Percentiles rank a stretch among this genome's conserved stretches.
Conservation (phyloP, 805 yeast genomes). For the Naumovozyma baii region DNA sequence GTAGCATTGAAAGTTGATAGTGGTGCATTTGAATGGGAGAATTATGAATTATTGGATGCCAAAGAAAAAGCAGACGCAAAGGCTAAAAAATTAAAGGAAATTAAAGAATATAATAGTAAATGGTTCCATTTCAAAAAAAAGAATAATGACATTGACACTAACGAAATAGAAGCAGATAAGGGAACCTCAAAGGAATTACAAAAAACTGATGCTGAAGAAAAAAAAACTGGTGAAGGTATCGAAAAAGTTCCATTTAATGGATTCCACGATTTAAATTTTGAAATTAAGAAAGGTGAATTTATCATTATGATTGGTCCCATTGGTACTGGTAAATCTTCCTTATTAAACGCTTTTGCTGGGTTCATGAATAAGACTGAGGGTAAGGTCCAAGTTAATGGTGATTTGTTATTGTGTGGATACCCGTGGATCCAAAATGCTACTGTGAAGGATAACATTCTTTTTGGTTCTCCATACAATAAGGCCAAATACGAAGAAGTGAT, state of each 20-base stretch:
- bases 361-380: constrained; percentile 54
- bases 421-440: constrained; percentile 85
- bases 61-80: constrained; percentile 24
- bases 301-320: constrained; percentile 53
- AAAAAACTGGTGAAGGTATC: background rate
- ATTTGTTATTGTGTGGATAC: constrained; percentile 45
- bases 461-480: constrained; percentile 49
- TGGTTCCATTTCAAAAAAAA: background rate
- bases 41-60: constrained; percentile 30
- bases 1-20: constrained; percentile 41
- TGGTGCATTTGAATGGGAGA: constrained; percentile 64
- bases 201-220: background rate
- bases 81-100: constrained; percentile 10
- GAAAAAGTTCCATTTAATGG: constrained; percentile 28
- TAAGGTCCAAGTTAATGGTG: constrained; percentile 42
- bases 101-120: constrained; percentile 3
- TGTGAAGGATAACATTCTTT: constrained; percentile 60
- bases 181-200: background rate
- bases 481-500: constrained; percentile 45
- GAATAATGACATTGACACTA: background rate
- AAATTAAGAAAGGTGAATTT: constrained; percentile 55
- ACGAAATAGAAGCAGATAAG: background rate
- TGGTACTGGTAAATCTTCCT: constrained; percentile 74
- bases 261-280: constrained; percentile 42
- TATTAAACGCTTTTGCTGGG: constrained; percentile 63